These are phyloP conservation scores for Sphaerulina populicola DNA, from an alignment of 2,329 filamentous ascomycete species.

Conservation along the genomic window DNA sequence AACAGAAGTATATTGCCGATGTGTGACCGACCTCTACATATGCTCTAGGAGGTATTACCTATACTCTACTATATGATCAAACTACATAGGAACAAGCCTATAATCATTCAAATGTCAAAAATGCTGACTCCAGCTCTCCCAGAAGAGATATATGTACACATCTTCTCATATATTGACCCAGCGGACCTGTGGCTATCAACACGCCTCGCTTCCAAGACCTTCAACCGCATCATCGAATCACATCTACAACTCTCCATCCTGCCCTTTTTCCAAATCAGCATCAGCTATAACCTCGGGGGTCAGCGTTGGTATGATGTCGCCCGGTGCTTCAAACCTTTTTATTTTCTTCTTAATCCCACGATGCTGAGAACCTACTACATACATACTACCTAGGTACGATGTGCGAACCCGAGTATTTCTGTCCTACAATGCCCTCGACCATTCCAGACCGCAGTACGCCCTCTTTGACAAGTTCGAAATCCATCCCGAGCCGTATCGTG, in stretches of 20 bases:
- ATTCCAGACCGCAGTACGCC: conserved; percentile 18
- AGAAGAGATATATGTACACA: conserved; percentile 24
- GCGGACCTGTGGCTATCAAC: conserved; percentile 20
- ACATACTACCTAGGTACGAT: conserved; percentile 5
- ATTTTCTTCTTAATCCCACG: too few species aligned
- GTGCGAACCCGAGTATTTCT: conserved; percentile 17
- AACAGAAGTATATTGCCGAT: background rate
- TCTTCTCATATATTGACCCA: conserved; percentile 15
- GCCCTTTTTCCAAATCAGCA: conserved; percentile 16
- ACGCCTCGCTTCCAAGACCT: conserved; percentile 12
- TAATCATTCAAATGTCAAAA: background rate
- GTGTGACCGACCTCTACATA: background rate
- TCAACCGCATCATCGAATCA: conserved; percentile 16
- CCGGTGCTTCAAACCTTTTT: background rate
- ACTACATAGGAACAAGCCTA: too few species aligned
- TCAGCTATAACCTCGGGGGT: conserved; percentile 16
- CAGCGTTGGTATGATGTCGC: conserved; percentile 20
- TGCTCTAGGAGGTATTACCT: too few species aligned
- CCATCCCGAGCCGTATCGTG: conserved; percentile 14
- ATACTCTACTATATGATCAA: too few species aligned
- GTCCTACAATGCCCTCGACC: conserved; percentile 15
- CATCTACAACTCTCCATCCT: conserved; percentile 4
- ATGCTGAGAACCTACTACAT: background rate
- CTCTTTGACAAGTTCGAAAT: conserved; percentile 19
- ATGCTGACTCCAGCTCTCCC: conserved; percentile 7